A percentile compares a stretch with the other conserved stretches of the same genome.
These are phyloP conservation scores for Aureobasidium vineae DNA, from an alignment of 2,329 filamentous ascomycete species.

Conservation along the genomic window DNA sequence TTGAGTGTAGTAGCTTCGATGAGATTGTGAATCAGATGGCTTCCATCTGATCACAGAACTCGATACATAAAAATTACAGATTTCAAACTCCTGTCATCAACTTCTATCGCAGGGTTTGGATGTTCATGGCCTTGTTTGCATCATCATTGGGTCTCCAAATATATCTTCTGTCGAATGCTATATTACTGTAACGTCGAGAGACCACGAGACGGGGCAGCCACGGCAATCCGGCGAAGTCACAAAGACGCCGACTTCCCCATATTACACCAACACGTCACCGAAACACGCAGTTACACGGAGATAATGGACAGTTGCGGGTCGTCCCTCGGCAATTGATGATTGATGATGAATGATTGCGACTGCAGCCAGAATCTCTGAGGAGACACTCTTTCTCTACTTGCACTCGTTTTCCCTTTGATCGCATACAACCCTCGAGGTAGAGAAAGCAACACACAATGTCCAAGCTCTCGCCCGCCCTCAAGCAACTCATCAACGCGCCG, in stretches of 20 bases:
- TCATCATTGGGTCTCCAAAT: neutral
- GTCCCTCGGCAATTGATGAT: neutral
- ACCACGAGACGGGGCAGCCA: no score
- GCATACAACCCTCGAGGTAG: neutral
- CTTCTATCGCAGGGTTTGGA: neutral
- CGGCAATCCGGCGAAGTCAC: neutral
- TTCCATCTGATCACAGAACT: neutral
- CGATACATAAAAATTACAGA: neutral
- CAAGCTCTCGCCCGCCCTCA: conserved; percentile 68
- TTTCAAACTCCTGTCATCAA: neutral
- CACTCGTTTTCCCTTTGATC: neutral
- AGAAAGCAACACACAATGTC: conserved; percentile 55
- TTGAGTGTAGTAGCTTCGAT: conserved; percentile 11
- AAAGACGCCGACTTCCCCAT: conserved; percentile 1
- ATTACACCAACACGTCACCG: neutral
- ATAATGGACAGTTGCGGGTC: neutral
- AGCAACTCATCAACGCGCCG: conserved; percentile 69
- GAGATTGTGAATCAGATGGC: neutral
- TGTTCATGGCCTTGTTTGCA: neutral
- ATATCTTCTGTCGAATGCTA: neutral
- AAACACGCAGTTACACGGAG: neutral
- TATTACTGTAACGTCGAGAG: no score
- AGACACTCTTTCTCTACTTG: no score
- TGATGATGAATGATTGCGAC: neutral
- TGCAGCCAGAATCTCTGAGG: neutral